These are phyloP conservation scores for Leccinellum rugosiceps DNA, from an alignment of 768 basidiomycete species.

Conservation along the genomic window DNA sequence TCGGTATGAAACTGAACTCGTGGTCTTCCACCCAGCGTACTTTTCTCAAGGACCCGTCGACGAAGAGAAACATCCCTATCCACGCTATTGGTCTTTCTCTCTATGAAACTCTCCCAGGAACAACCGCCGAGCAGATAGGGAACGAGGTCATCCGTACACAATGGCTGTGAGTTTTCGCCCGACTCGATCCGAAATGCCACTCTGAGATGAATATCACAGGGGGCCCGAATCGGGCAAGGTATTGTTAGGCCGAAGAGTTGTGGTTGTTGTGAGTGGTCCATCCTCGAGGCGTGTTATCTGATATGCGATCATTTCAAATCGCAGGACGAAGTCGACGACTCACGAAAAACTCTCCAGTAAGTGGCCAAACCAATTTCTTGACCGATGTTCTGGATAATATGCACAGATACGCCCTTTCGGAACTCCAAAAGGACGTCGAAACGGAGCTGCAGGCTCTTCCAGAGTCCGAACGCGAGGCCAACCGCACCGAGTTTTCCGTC, in stretches of 20 bases:
- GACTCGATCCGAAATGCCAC: background rate
- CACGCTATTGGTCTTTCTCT: constrained; percentile 95
- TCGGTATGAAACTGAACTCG: background rate
- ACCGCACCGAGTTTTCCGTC: constrained; percentile 80
- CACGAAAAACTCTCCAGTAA: constrained; percentile 84
- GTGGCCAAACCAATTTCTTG: constrained; percentile 21
- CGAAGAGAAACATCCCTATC: constrained; percentile 81
- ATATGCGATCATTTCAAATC: constrained; percentile 1
- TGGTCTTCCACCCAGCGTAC: constrained; percentile 54
- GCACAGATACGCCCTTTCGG: constrained; percentile 80
- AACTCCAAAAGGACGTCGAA: constrained; percentile 88
- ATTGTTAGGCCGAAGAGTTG: constrained; percentile 73
- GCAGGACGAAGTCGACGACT: constrained; percentile 87
- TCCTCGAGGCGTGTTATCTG: constrained; percentile 10
- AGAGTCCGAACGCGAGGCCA: constrained; percentile 68
- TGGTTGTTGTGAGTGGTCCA: constrained; percentile 68
- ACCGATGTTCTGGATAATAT: constrained; percentile 1
- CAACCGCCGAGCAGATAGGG: constrained; percentile 70
- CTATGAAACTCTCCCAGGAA: constrained; percentile 85
- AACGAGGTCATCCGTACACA: constrained; percentile 90
- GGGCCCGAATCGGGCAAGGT: constrained; percentile 64
- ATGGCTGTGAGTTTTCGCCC: constrained; percentile 70
- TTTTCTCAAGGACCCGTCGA: constrained; percentile 69
- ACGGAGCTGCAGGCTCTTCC: constrained; percentile 59
- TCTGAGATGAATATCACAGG: constrained; percentile 34